These are phyloP conservation scores for Phoma herbarum DNA, from an alignment of 2,329 filamentous ascomycete species.

Conservation along the genomic window DNA sequence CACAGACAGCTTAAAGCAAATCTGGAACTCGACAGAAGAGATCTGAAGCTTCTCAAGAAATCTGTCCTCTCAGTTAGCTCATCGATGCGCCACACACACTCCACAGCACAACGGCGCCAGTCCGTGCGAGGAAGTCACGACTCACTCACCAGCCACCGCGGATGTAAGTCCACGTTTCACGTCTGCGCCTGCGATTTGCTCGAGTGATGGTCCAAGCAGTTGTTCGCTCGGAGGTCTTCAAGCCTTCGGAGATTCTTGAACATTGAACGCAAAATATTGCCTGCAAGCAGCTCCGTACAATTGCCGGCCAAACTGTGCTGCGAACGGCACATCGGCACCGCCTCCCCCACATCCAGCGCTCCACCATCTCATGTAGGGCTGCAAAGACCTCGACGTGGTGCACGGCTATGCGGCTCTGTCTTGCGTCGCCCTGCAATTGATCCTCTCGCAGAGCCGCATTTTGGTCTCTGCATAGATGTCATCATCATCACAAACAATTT, in stretches of 20 bases:
- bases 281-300: slow-evolving; percentile 8
- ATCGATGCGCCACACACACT: slow-evolving; percentile 23
- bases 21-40: slow-evolving; percentile 23
- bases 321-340: slow-evolving; percentile 17
- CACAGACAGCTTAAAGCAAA: slow-evolving; percentile 16
- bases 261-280: not conserved
- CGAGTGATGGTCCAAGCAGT: not conserved
- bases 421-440: slow-evolving; percentile 10
- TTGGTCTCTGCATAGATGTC: not conserved
- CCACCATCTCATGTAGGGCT: slow-evolving; percentile 7
- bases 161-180: slow-evolving; percentile 22
- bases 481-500: not conserved
- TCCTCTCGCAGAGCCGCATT: slow-evolving; percentile 5
- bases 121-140: slow-evolving; percentile 7
- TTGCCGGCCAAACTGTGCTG: slow-evolving; percentile 2
- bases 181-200: slow-evolving; percentile 14
- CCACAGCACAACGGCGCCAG: slow-evolving; percentile 20
- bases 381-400: not conserved
- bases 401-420: slow-evolving; percentile 20
- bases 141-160: slow-evolving; percentile 20
- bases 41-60: slow-evolving; percentile 30
- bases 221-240: not conserved
- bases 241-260: not conserved
- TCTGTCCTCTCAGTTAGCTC: slow-evolving; percentile 36
- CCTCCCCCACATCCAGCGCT: slow-evolving; percentile 14